Base-by-base conservation (phyloP, 345 rosid genomes). In the Boechera divaricarpa region DNA sequence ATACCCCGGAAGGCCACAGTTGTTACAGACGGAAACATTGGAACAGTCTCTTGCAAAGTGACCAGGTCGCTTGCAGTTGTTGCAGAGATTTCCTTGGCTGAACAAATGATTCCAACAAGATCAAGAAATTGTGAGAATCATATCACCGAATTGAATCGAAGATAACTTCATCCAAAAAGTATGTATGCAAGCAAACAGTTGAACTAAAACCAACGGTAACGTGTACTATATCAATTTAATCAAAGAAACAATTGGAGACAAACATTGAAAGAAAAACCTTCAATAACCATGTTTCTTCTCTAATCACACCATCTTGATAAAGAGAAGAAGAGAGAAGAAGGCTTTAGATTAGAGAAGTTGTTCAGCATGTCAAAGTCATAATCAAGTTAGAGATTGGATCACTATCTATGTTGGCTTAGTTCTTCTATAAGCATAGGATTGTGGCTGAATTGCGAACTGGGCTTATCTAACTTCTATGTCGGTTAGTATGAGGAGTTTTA, bases 1-100 rank as follows among this genome's bases (percentile, higher is more conserved):
- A 73, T 81, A 94, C 99, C 99, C 99, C 0, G 99, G 97, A 75
- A 92, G 98, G 55, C 97, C 91, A 52, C 99, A 94, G 72, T 92
- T 94, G 87, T 94, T 97, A 84, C 98, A 94, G 74, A 92, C 90
- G 55, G 97, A 93, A 81, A 86, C 99, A 86, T 92, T 94, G 15
- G 99, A 83, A 79, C 99, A 94, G 73, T 94, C 99, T 82, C 98
- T 87, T 68, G 98, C 99, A 82, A 76, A 94, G 79, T 94, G 99
- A 42, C 99, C 99, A 9, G 98, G 99, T 65, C 94, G 85, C 71
- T 88, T 95, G 86, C 99, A 94, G 81, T 94, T 94, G 83, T 95
- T 95, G 92, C 99, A 95, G 68, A 95, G 89, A 85, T 86, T 86
- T 79, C 77, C 87, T 79, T 89, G 97, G 85, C 97, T 90, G 92